Conservation (phyloP, 768 basidiomycete species). For the Mycena rebaudengoi region DNA sequence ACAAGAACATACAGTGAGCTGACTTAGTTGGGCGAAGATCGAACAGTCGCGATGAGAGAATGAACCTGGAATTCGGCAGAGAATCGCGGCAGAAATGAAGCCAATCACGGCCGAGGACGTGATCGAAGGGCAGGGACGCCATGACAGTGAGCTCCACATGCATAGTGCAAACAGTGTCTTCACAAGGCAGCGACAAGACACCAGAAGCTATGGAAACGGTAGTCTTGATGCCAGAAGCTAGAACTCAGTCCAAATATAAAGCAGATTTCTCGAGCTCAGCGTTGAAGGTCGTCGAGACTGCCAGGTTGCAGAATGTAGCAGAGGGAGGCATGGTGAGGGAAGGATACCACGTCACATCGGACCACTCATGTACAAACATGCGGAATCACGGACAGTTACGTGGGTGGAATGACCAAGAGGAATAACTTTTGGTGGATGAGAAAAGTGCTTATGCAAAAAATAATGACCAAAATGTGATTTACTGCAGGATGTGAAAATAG, state of each 20-base stretch:
- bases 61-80: background rate
- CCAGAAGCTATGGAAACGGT: background rate
- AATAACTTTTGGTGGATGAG: no score
- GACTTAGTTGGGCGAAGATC: no score
- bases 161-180: background rate
- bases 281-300: background rate
- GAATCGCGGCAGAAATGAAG: background rate
- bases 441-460: no score
- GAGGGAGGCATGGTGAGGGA: background rate
- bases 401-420: no score
- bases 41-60: background rate
- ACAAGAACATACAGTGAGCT: background rate
- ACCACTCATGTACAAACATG: no score
- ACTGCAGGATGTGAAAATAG: no score
- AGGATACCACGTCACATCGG: no score
- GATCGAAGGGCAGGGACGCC: background rate
- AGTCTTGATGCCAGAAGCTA: background rate
- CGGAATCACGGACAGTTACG: no score
- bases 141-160: background rate
- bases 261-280: background rate
- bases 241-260: background rate
- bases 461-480: no score
- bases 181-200: background rate
- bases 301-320: background rate
- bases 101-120: background rate